Base-by-base conservation (phyloP, 202 grass and related monocot genomes). In the Brachypodium distachyon region DNA sequence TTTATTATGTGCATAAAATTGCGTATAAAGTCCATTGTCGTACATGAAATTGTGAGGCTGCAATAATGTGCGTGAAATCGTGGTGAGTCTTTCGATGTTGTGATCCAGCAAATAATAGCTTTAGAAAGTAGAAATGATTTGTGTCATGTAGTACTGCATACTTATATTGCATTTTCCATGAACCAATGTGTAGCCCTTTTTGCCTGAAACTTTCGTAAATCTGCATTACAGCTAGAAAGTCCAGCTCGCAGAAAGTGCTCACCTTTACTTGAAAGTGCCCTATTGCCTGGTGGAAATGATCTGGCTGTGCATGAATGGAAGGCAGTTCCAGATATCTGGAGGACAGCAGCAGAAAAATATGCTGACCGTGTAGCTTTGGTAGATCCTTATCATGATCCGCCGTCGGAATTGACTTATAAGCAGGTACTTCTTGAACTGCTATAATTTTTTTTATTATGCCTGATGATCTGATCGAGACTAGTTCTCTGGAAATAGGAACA, bases 321-420 rank as follows among this genome's bases (percentile, higher is more conserved):
- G 62, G 86, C 94, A 7, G 78, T 97, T 82, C 94, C 94, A 43
- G 94, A 97, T 82, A 97, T 97, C 64, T 97, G 94, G 94, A 97
- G 84, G 83, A 89, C 86, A 69, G 78, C 76, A 12, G 86, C 94
- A 48, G 82, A 97, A 73, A 93, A 90, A 71, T 93, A 88, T 2
- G 61, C 88, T 46, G 94, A 93, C 64, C 71, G 31, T 0, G 56
- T 97, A 56, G 94, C 94, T 21, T 68, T 97, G 51, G 5, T 86
- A 2, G 94, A 97, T 80, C 90, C 90, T 58, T 97, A 93, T 52
- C 94, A 97, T 32, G 78, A 84, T 16, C 94, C 88, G 22, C 78
- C 78, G 7, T 89, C 94, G 23, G 38, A 93, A 66, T 74, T 93
- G 55, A 93, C 94, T 16, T 97, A 97, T 54, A 90, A 83, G 72